These are phyloP conservation scores for Naganishia friedmannii DNA, from an alignment of 768 basidiomycete genomes.

Conservation along the genomic window DNA sequence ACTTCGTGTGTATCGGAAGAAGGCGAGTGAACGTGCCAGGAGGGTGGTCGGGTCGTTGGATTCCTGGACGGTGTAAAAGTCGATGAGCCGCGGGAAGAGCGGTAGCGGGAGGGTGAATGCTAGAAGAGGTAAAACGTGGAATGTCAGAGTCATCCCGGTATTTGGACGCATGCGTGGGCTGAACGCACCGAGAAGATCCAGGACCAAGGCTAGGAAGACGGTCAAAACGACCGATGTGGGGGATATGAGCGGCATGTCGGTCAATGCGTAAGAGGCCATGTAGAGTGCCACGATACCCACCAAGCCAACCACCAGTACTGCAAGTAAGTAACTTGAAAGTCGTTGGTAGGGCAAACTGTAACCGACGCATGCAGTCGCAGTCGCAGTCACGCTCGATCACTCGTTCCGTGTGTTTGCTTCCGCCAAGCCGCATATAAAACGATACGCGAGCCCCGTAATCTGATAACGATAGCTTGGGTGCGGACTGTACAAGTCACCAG, in stretches of 20 bases:
- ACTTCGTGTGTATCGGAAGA: conserved; percentile 66
- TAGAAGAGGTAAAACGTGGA: conserved; percentile 40
- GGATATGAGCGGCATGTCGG: neutral
- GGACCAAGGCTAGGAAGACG: conserved; percentile 83
- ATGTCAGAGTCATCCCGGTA: neutral
- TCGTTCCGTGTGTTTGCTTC: neutral
- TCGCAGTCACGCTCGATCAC: too few species aligned
- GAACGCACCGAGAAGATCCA: conserved; percentile 73
- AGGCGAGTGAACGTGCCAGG: conserved; percentile 66
- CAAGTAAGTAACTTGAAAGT: neutral
- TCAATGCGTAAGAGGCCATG: neutral
- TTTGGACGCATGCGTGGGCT: neutral
- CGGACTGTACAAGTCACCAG: too few species aligned
- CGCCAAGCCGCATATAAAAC: neutral
- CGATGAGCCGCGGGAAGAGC: conserved; percentile 92
- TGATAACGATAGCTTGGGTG: neutral
- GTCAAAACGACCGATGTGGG: conserved; percentile 62
- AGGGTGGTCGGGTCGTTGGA: conserved; percentile 67
- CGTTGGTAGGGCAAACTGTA: too few species aligned
- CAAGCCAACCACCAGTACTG: neutral
- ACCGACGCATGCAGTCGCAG: neutral
- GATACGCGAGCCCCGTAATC: conserved; percentile 6
- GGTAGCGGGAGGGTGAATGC: conserved; percentile 95
- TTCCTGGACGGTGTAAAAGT: conserved; percentile 86
- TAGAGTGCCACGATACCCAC: neutral